phyloP scores from a whole-genome alignment of 768 basidiomycete species.

The Agrocybe pediades region DNA sequence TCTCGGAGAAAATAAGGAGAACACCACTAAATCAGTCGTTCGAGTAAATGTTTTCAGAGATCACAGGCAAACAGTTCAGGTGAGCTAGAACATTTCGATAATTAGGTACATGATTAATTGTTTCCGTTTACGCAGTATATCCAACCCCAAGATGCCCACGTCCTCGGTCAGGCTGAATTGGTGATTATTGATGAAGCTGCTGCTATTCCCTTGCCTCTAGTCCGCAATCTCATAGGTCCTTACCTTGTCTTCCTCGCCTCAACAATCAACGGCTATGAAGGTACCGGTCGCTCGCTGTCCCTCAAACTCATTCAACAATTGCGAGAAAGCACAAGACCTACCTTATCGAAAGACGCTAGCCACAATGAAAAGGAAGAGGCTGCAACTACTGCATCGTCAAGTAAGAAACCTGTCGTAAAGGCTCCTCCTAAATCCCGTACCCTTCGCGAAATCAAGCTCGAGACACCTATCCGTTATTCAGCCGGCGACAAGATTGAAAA shows the following conservation, averaged over 20 bases:
- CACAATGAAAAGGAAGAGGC: slow-evolving; percentile 40
- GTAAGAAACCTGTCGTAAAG: slow-evolving; percentile 57
- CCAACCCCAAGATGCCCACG: slow-evolving; percentile 96
- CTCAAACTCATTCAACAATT: slow-evolving; percentile 98
- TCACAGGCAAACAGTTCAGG: slow-evolving; percentile 96
- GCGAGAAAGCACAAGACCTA: slow-evolving; percentile 85
- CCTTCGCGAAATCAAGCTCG: slow-evolving; percentile 91
- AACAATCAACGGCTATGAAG: slow-evolving; percentile 99
- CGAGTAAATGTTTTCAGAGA: slow-evolving; percentile 91
- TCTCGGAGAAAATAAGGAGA: slow-evolving; percentile 46
- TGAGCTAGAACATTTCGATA: slow-evolving; percentile 31
- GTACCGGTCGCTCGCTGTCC: slow-evolving; percentile 97
- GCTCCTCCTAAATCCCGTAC: slow-evolving; percentile 69
- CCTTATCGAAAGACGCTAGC: slow-evolving; percentile 63
- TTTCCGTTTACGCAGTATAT: slow-evolving; percentile 71
- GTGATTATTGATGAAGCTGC: slow-evolving; percentile 99
- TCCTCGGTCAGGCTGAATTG: slow-evolving; percentile 95
- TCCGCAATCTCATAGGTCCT: slow-evolving; percentile 90
- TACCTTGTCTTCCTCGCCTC: slow-evolving; percentile 99
- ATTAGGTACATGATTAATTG: background rate
- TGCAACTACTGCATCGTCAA: slow-evolving; percentile 37
- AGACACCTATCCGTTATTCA: slow-evolving; percentile 92
- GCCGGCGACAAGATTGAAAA: slow-evolving; percentile 87
- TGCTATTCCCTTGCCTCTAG: slow-evolving; percentile 95
- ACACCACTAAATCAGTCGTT: slow-evolving; percentile 94